phyloP scores from a whole-genome alignment of 2,329 filamentous ascomycete genomes.

The Arthrobotrys musiformis region DNA sequence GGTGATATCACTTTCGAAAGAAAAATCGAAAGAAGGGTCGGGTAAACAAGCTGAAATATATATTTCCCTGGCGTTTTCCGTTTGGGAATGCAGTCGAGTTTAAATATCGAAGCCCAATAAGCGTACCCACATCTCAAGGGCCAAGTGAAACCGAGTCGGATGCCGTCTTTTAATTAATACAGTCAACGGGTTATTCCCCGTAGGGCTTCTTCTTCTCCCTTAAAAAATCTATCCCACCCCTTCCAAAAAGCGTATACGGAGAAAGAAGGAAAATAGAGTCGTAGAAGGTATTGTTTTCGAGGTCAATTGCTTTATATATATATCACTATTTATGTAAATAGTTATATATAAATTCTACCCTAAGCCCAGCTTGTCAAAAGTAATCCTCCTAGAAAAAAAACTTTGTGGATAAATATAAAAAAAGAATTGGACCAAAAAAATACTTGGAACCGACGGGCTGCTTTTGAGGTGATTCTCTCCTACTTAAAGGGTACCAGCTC shows the following conservation, averaged over 20 bases:
- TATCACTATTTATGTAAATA: neutral
- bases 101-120: neutral
- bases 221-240: neutral
- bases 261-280: neutral
- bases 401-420: conserved; percentile 9
- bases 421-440: too few relatives aligned
- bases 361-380: neutral
- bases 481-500: conserved; percentile 1
- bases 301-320: conserved; percentile 14
- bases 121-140: neutral
- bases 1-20: too few relatives aligned
- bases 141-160: neutral
- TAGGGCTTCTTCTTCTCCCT: neutral
- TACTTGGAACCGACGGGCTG: neutral
- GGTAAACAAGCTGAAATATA: neutral
- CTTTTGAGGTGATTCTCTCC: neutral
- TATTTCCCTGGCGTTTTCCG: neutral
- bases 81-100: too few relatives aligned
- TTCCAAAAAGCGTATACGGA: too few relatives aligned
- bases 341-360: neutral
- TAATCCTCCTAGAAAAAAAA: neutral
- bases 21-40: neutral
- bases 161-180: neutral
- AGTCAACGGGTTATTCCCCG: neutral
- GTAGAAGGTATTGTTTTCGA: neutral